Base-by-base conservation (phyloP, 83 land plant species). In the Picea abies region DNA sequence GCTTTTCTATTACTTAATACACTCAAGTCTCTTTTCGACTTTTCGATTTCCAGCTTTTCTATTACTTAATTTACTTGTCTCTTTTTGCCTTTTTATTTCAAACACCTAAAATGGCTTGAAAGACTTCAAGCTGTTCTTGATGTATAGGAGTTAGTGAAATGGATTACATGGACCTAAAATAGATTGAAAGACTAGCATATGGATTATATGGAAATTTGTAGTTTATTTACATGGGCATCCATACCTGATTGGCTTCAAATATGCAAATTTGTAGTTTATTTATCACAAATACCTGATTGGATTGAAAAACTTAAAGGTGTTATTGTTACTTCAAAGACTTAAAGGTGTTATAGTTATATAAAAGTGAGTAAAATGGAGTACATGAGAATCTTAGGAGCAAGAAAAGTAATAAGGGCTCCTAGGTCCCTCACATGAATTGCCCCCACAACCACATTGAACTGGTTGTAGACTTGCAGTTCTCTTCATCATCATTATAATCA, bases 21-120 rank as follows among this genome's bases (percentile, higher is more conserved):
- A 52, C 56, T 11, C 14, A 2, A 3, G 56, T n/a, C 76, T 32
- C 76, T 72, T 72, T 72, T 72, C n/a, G 76, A 56, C 76, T 72
- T 72, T 72, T 41, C 35, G 35, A 35, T 35, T 35, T 35, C 35
- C 35, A 35, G 35, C 35, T 35, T 35, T 35, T 35, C 35, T 35
- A 71, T 35, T 71, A 39, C 35, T 71, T 71, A 71, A 71, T 44
- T 37, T 5, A 41, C 44, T 5, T 41, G 49, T 17, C 75, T 26
- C 75, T 71, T 71, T 71, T 71, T 39, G 75, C 75, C 75, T 71
- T 71, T 71, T 71, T 35, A 35, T 35, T 35, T 35, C 35, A 35
- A 35, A 35, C 35, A 35, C 35, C 35, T 35, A 35, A 35, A 35
- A 35, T 35, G 35, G 35, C 35, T 35, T 35, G 35, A 35, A 35